These are phyloP conservation scores for Coemansia sp. DNA, from an alignment of 192 early-diverging fungal species.

Conservation along the genomic window DNA sequence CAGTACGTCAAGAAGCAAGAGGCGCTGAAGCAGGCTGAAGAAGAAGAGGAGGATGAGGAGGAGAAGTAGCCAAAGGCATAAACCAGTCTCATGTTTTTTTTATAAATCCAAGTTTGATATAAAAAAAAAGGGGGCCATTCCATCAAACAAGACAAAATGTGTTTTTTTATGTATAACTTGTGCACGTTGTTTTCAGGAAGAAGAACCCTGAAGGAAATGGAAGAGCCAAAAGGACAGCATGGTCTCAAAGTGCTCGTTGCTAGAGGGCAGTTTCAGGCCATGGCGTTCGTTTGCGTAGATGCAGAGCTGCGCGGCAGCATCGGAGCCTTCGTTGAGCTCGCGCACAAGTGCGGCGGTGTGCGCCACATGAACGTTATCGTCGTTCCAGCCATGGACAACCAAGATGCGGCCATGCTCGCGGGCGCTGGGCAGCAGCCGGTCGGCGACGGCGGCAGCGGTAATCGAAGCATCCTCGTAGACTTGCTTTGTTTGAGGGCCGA, in stretches of 20 bases:
- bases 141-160: not conserved
- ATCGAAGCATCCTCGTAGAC: conserved; percentile 2
- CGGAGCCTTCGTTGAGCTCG: conserved; percentile 15
- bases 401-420: conserved; percentile 58
- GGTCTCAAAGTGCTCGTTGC: conserved; percentile 78
- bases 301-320: conserved; percentile 64
- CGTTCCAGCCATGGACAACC: conserved; percentile 70
- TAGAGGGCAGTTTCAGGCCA: conserved; percentile 62
- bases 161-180: not conserved
- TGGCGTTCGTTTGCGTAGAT: conserved; percentile 76
- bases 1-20: not conserved
- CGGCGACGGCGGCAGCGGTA: not conserved
- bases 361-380: conserved; percentile 77
- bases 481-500: conserved; percentile 4
- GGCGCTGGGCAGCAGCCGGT: not conserved
- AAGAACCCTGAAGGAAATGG: conserved; percentile 50
- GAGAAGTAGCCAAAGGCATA: conserved; percentile 2
- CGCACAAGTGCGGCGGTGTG: conserved; percentile 58
- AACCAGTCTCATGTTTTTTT: not conserved
- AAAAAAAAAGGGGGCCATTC: not conserved
- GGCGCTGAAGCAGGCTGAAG: not conserved
- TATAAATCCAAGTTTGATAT: too few species aligned
- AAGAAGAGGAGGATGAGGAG: not conserved
- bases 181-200: not conserved
- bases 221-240: conserved; percentile 63